Evolutionary conservation across 2,329 filamentous ascomycete species (phyloP), one percentile per base, ranked within the genome.

Genomic region (Sporothrix phasma): DNA sequence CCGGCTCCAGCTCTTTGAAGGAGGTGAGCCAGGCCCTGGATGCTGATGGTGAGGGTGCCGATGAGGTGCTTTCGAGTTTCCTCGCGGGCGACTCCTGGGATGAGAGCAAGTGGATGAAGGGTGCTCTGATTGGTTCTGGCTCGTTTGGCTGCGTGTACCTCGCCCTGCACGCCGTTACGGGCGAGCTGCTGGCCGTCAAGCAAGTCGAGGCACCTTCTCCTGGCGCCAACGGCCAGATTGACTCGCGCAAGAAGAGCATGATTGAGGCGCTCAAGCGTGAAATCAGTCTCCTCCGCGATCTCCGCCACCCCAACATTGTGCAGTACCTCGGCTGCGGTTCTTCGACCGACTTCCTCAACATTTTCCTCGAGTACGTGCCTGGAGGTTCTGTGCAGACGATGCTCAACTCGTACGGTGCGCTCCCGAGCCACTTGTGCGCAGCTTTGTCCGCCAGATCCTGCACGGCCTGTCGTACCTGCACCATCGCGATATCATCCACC

Each of bases 41-140:
- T 17, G 89, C 95, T 69, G 93, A 97, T 71, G 92, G 92, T 39
- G 93, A 97, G 73, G 94, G 96, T 71, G 86, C 86, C 6, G 93
- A 97, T 70, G 90, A 92, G 72, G 92, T 94, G 70, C 81, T 97
- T 24, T 86, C 88, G 70, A 92, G 92, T 72, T 97, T 97, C 80
- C 81, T 97, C 46, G 87, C 91, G 39, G 90, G 91, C 68, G 91
- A 97, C 73, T 95, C 91, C 8, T 97, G 94, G 86, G 92, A 95
- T 68, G 92, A 96, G 67, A 89, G 93, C 78, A 96, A 96, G 75
- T 99, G 95, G 90, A 97, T 99, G 92, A 97, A 97, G 79, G 94
- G 94, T 72, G 92, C 93, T 37, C 81, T 97, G 67, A 99, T 99
- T 69, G 94, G 94, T 37, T 92, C 97, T 76, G 94, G 94, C 67